A percentile compares a stretch with the other conserved stretches of the same genome.
phyloP scores from a whole-genome alignment of 345 rosid genomes.

The Laguncularia racemosa region DNA sequence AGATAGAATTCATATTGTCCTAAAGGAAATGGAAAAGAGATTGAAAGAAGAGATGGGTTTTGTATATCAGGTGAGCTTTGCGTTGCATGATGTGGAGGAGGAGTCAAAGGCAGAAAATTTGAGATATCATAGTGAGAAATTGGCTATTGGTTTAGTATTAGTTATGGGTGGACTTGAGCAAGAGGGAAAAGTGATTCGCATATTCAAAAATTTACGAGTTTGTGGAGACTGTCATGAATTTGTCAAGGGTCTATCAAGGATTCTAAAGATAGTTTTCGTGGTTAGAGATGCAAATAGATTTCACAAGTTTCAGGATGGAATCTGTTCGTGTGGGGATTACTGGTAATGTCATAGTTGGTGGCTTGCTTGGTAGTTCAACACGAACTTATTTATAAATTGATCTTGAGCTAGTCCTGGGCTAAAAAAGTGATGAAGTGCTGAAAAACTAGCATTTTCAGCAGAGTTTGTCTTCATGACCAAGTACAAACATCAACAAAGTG shows the following conservation, averaged over 20 bases:
- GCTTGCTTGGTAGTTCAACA: too few species aligned
- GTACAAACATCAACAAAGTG: too few species aligned
- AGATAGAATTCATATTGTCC: conserved; percentile 34
- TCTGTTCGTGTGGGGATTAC: conserved; percentile 60
- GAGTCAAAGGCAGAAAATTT: conserved; percentile 71
- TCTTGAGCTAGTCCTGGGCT: too few species aligned
- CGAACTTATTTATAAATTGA: too few species aligned
- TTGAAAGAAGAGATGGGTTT: conserved; percentile 69
- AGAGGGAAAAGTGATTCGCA: conserved; percentile 35
- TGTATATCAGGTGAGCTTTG: conserved; percentile 36
- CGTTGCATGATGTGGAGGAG: conserved; percentile 65
- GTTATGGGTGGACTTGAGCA: conserved; percentile 28
- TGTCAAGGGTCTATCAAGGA: conserved; percentile 61
- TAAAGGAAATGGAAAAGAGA: conserved; percentile 59
- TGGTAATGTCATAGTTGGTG: conserved; percentile 28
- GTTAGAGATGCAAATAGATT: conserved; percentile 85
- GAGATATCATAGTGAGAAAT: conserved; percentile 78
- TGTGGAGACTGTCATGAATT: conserved; percentile 83
- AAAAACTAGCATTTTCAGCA: too few species aligned
- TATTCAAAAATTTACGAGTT: conserved; percentile 80
- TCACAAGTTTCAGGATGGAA: conserved; percentile 65
- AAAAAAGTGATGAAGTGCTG: too few species aligned
- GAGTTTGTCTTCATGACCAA: too few species aligned
- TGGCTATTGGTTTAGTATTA: conserved; percentile 77
- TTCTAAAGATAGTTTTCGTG: conserved; percentile 34